A percentile compares a stretch with the other conserved stretches of the same genome.
Evolutionary conservation across 2,329 filamentous ascomycete species (phyloP).

Genomic region (Aspergillus sp.): DNA sequence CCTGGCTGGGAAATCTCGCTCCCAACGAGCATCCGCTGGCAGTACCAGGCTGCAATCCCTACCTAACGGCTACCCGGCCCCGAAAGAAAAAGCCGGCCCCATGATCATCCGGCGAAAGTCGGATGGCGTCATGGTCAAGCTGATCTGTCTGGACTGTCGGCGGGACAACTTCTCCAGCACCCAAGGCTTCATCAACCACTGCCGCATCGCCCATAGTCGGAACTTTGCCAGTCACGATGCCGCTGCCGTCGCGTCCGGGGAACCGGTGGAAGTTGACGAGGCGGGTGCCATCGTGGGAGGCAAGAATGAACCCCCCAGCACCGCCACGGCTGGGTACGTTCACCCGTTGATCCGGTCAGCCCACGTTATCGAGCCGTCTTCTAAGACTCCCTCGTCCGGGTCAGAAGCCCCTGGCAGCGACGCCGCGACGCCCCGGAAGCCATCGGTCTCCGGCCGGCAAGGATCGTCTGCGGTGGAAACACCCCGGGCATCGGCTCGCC

Average conservation of each 20-base stretch:
- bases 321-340: constrained; percentile 51
- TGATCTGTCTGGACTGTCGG: constrained; percentile 85
- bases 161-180: constrained; percentile 93
- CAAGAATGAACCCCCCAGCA: constrained; percentile 29
- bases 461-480: constrained; percentile 25
- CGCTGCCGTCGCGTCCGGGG: constrained; percentile 83
- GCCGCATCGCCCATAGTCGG: constrained; percentile 88
- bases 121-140: constrained; percentile 82
- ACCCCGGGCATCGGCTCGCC: constrained; percentile 15
- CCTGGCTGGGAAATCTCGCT: constrained; percentile 56
- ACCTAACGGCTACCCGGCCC: constrained; percentile 67
- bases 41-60: constrained; percentile 68
- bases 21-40: constrained; percentile 57
- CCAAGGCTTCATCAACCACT: constrained; percentile 99
- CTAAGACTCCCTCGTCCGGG: constrained; percentile 16
- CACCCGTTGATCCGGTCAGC: constrained; percentile 63
- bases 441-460: constrained; percentile 10
- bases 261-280: constrained; percentile 72
- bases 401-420: constrained; percentile 11
- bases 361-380: constrained; percentile 31
- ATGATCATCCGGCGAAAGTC: constrained; percentile 79
- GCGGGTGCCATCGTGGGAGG: constrained; percentile 48
- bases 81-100: constrained; percentile 80
- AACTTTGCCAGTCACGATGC: constrained; percentile 97
- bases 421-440: constrained; percentile 21